phyloP scores from a whole-genome alignment of 1,139 yeast species.

The Debaryomycetaceae sp. region DNA sequence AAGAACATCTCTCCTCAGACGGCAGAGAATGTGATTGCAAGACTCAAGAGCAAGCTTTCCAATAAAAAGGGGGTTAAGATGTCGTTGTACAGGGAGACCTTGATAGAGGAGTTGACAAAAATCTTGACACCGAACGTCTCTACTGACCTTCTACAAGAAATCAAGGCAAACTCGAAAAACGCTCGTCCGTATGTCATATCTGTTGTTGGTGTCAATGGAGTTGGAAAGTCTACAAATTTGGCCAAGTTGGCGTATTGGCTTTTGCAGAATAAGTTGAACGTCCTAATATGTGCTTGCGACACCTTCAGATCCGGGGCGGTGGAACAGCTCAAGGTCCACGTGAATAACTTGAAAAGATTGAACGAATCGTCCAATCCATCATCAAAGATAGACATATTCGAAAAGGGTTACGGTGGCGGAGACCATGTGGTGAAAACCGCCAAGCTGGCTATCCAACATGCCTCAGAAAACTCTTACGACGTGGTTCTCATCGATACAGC shows the following conservation, averaged over 20 bases:
- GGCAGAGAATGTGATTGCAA: constrained; percentile 35
- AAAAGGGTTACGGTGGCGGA: constrained; percentile 96
- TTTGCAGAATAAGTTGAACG: constrained; percentile 80
- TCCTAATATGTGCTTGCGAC: constrained; percentile 94
- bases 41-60: constrained; percentile 29
- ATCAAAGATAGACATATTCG: constrained; percentile 71
- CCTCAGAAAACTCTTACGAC: constrained; percentile 59
- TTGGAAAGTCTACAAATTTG: constrained; percentile 92
- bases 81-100: constrained; percentile 46
- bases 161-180: constrained; percentile 47
- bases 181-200: constrained; percentile 83
- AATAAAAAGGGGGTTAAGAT: constrained; percentile 29
- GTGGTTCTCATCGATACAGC: constrained; percentile 95
- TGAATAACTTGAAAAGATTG: constrained; percentile 66
- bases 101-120: constrained; percentile 74
- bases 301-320: constrained; percentile 98
- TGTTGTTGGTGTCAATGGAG: constrained; percentile 97
- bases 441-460: constrained; percentile 80
- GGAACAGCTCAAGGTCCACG: constrained; percentile 93
- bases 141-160: constrained; percentile 80
- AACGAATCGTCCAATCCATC: constrained; percentile 34
- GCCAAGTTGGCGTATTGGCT: constrained; percentile 96
- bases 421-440: constrained; percentile 92
- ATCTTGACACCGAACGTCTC: constrained; percentile 91
- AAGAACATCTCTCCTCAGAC: constrained; percentile 45